A percentile compares a stretch with the other conserved stretches of the same genome.
These are phyloP conservation scores for Termitomyces sp. DNA, from an alignment of 768 basidiomycete species.

Conservation along the genomic window DNA sequence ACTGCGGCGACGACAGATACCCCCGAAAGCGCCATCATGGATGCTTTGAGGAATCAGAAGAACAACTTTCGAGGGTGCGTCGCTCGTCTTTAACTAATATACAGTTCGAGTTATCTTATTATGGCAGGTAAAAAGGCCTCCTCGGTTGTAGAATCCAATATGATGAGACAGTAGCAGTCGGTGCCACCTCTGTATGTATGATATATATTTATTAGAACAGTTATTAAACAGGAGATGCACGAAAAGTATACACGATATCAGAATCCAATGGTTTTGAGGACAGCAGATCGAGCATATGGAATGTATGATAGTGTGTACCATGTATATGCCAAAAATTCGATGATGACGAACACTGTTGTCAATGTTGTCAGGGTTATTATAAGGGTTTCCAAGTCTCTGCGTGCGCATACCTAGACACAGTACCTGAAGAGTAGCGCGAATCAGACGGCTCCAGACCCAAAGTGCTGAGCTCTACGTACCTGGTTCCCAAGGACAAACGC, in stretches of 20 bases:
- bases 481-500: constrained; percentile 74
- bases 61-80: constrained; percentile 70
- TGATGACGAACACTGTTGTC: constrained; percentile 73
- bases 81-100: too few species aligned
- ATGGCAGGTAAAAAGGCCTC: constrained; percentile 3
- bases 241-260: constrained; percentile 15
- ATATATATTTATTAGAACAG: not conserved
- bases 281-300: constrained; percentile 79
- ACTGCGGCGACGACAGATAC: constrained; percentile 33
- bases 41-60: constrained; percentile 74
- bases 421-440: constrained; percentile 31
- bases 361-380: constrained; percentile 1
- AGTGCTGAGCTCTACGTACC: constrained; percentile 31
- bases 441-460: not conserved
- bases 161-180: not conserved
- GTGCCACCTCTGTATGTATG: not conserved
- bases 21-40: constrained; percentile 61
- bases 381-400: constrained; percentile 1
- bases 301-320: constrained; percentile 91
- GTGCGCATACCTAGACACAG: constrained; percentile 59
- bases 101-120: not conserved
- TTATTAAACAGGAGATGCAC: not conserved
- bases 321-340: constrained; percentile 87
- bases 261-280: constrained; percentile 58
- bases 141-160: constrained; percentile 1